phyloP scores from a whole-genome alignment of 208 protist genomes.

The Trypanosoma grayi region DNA sequence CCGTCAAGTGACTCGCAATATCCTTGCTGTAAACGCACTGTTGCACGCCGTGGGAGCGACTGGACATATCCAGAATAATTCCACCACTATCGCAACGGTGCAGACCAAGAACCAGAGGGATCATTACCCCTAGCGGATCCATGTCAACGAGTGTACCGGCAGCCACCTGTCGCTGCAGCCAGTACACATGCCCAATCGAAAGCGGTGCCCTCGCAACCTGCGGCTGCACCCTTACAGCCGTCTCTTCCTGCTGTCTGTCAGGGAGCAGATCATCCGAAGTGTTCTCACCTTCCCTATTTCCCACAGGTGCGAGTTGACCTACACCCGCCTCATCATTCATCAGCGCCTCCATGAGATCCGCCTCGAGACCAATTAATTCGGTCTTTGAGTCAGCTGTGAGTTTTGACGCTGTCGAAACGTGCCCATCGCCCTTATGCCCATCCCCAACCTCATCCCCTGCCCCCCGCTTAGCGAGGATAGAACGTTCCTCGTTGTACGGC shows the following conservation, averaged over 20 bases:
- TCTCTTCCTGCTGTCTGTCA: not conserved
- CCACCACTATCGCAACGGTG: not conserved
- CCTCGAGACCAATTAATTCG: not conserved
- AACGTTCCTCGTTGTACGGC: conserved; percentile 35
- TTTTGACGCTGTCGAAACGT: too few relatives aligned
- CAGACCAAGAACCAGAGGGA: conserved; percentile 11
- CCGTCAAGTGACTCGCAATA: conserved; percentile 11
- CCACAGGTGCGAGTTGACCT: not conserved
- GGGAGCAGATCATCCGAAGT: not conserved
- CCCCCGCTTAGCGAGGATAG: conserved; percentile 23
- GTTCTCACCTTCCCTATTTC: not conserved
- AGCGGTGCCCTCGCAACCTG: conserved; percentile 26
- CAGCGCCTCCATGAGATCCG: conserved; percentile 9
- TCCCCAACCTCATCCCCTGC: not conserved
- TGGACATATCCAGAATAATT: conserved; percentile 30
- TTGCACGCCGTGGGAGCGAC: conserved; percentile 4
- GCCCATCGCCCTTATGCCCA: too few relatives aligned
- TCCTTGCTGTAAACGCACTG: conserved; percentile 14
- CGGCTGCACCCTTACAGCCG: not conserved
- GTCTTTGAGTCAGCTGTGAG: too few relatives aligned
- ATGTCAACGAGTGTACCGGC: conserved; percentile 44
- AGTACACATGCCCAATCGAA: conserved; percentile 60
- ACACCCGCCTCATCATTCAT: not conserved
- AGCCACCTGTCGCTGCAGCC: conserved; percentile 81
- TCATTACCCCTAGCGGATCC: conserved; percentile 45